Evolutionary conservation across 1,284 basidiomycete species (phyloP), one percentile per base, ranked within the genome.

Genomic region (Ceratorhiza oryzae-sativae): DNA sequence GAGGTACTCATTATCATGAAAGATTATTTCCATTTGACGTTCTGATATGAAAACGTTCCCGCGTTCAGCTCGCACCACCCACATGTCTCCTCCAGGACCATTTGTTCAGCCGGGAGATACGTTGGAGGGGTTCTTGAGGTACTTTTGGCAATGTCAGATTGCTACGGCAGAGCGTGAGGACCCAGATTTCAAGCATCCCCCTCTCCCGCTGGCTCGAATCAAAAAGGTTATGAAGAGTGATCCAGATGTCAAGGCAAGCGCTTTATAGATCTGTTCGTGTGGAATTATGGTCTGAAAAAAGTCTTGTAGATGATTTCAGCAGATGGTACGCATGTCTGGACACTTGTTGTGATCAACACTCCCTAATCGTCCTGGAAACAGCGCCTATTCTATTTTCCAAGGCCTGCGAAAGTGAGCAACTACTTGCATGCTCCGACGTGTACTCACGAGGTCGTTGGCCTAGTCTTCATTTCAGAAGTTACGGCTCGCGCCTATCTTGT

Each of bases 201-300:
- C 91, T 5, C 83, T 95, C n/a, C 93, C 93, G 5, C 82, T 97
- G 39, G 95, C 95, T 15, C 85, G 95, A 78, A 97, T 97, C 77
- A 97, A 97, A 84, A 97, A 97, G 80, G 95, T 97, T 75, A 97
- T 97, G 93, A 97, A 97, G 85, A 95, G 91, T 80, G 95, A 97
- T 83, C 94, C 94, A 25, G 94, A 97, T 77, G 94, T 97, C 75
- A 95, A 94, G 85, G 94, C 94, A 78, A 78, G 87, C 80, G 15
- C 32, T 34, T 55, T 34, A 49, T 32, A 55, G 32, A 27, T 27
- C 42, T 39, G 20, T 8, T 45, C 6, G 42, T 15, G 23, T 36
- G 59, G n/a, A 27, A 34, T 46, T 68, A 25, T 18, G 10, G 41
- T 9, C 30, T 32, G 20, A 36, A 42, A 20, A 36, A 25, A 53